phyloP scores from a whole-genome alignment of 495 filamentous ascomycete species.

The Copromyces sp. region DNA sequence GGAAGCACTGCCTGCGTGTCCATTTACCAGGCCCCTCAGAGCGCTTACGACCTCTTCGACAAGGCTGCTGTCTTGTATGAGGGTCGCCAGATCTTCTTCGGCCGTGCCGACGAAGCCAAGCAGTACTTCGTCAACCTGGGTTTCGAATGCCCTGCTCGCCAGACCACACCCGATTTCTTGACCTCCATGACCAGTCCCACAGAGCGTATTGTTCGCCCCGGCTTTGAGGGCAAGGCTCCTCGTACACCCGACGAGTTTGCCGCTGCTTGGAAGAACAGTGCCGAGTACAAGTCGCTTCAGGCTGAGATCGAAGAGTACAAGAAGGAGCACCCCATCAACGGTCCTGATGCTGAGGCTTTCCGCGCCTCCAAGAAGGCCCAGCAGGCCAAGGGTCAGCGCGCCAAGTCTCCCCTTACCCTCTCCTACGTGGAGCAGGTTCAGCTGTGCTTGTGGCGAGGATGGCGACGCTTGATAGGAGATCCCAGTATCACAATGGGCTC shows the following conservation, averaged over 20 bases:
- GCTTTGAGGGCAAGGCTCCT: conserved; percentile 56
- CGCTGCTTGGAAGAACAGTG: conserved; percentile 59
- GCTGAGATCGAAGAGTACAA: conserved; percentile 65
- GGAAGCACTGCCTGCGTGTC: conserved; percentile 62
- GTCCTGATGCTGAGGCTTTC: conserved; percentile 57
- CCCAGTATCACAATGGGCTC: conserved; percentile 57
- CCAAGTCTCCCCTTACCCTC: conserved; percentile 66
- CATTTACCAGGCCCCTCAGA: conserved; percentile 75
- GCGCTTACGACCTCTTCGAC: conserved; percentile 69
- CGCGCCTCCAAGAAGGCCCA: conserved; percentile 53
- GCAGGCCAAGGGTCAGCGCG: conserved; percentile 52
- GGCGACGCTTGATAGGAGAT: conserved; percentile 58
- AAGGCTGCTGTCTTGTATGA: conserved; percentile 73
- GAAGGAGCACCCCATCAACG: conserved; percentile 48
- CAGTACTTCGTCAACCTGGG: conserved; percentile 66
- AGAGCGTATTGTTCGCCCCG: conserved; percentile 53
- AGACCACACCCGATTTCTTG: conserved; percentile 71
- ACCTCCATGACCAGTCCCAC: conserved; percentile 66
- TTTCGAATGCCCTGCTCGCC: conserved; percentile 60
- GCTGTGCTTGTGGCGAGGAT: conserved; percentile 68
- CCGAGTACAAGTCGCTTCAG: conserved; percentile 54
- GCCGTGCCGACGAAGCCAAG: conserved; percentile 48
- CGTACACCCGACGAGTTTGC: conserved; percentile 73
- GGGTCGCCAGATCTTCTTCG: conserved; percentile 77
- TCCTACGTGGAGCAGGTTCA: conserved; percentile 60